Percentiles rank a stretch among this genome's conserved stretches.
Conservation (phyloP, 176 grass and related monocot species). For the Melocanna baccifera region DNA sequence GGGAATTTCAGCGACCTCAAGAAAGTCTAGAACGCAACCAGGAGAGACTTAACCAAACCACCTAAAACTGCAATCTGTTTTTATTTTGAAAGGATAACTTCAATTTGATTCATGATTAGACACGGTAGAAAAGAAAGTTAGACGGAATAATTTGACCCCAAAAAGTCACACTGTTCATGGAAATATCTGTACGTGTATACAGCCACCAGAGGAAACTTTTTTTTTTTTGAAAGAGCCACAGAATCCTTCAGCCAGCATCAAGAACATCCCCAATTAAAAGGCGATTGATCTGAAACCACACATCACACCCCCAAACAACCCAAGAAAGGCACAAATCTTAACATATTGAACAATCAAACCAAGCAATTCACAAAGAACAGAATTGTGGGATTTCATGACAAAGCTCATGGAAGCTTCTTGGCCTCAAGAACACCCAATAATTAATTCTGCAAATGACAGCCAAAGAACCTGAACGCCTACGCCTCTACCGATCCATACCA, state of each 20-base stretch:
- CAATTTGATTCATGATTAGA: not conserved
- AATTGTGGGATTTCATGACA: not conserved
- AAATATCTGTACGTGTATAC: constrained; percentile 30
- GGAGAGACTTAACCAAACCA: not conserved
- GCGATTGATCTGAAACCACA: not conserved
- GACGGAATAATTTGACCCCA: not conserved
- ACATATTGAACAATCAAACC: not conserved
- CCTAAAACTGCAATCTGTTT: not conserved
- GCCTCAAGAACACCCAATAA: not conserved
- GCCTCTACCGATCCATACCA: not conserved
- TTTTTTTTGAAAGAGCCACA: not conserved
- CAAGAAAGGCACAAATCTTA: not conserved
- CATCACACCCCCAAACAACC: not conserved
- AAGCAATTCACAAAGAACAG: not conserved
- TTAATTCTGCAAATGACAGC: not conserved
- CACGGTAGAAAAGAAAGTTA: not conserved
- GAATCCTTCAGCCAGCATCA: not conserved
- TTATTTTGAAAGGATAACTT: not conserved
- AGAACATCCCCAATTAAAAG: not conserved
- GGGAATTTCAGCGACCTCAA: not conserved
- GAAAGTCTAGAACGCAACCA: not conserved
- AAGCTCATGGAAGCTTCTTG: not conserved
- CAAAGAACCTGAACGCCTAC: not conserved
- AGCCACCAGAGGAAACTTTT: not conserved
- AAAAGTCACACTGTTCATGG: not conserved